Conservation (phyloP, 208 protist genomes). For the Leishmania major region DNA sequence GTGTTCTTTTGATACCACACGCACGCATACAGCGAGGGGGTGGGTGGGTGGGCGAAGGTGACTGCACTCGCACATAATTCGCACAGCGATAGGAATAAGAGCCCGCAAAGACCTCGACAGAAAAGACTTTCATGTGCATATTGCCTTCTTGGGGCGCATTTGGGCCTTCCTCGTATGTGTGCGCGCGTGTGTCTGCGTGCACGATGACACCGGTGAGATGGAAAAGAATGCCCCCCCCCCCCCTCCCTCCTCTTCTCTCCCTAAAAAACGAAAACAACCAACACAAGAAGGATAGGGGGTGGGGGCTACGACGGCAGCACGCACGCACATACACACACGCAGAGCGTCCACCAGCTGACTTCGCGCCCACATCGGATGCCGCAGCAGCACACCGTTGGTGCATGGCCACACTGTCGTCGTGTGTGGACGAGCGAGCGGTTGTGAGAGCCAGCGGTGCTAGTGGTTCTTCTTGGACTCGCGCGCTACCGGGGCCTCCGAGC, state of each 20-base stretch:
- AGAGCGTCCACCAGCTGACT: background rate
- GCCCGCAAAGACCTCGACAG: no score
- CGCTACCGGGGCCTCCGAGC: background rate
- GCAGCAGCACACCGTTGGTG: background rate
- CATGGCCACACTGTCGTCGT: background rate
- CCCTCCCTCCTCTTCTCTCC: no score
- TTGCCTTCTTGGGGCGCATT: no score
- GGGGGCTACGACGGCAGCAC: background rate
- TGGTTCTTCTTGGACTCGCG: constrained; percentile 27
- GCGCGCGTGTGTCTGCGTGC: no score
- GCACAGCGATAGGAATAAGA: no score
- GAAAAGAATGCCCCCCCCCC: no score
- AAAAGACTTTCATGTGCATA: no score
- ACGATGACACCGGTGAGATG: no score
- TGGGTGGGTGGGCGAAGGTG: no score
- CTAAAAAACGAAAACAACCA: background rate
- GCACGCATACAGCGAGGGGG: background rate
- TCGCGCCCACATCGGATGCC: background rate
- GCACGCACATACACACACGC: background rate
- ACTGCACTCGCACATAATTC: no score
- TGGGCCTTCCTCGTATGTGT: no score
- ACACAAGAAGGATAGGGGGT: background rate
- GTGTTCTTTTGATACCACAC: constrained; percentile 1
- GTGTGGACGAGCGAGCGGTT: background rate
- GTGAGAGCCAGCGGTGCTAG: background rate